These are phyloP conservation scores for Pichia sp. DNA, from an alignment of 1,139 yeast species.

Conservation along the genomic window DNA sequence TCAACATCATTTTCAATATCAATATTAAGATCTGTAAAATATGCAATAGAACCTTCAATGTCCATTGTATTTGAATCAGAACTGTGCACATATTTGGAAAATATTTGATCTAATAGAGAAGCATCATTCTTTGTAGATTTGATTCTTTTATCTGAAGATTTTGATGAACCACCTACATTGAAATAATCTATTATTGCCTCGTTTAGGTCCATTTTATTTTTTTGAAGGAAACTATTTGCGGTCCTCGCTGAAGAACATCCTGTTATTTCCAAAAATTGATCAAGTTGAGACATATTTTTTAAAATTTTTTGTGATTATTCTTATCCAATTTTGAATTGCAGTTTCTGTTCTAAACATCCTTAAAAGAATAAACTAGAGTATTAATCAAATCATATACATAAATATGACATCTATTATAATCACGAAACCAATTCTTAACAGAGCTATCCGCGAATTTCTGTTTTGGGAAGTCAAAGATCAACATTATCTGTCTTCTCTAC, in stretches of 20 bases:
- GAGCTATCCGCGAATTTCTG: slow-evolving; percentile 7
- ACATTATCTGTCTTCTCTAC: no score
- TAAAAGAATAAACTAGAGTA: no score
- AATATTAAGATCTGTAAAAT: slow-evolving; percentile 58
- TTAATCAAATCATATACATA: no score
- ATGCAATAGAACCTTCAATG: slow-evolving; percentile 69
- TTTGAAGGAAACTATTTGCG: slow-evolving; percentile 19
- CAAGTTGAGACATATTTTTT: no score
- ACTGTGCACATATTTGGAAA: slow-evolving; percentile 23
- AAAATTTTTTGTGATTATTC: no score
- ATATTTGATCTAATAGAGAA: slow-evolving; percentile 9
- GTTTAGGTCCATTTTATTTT: slow-evolving; percentile 20
- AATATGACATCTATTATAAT: no score
- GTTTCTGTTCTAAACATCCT: no score
- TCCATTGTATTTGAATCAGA: slow-evolving; percentile 37
- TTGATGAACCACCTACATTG: neutral
- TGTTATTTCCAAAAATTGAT: slow-evolving; percentile 15
- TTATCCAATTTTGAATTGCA: no score
- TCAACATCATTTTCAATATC: slow-evolving; percentile 63
- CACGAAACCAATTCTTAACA: no score
- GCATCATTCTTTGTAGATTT: neutral
- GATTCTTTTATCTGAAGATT: neutral
- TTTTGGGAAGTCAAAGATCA: slow-evolving; percentile 1
- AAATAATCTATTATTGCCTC: slow-evolving; percentile 26
- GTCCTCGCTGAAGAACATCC: slow-evolving; percentile 18